Evolutionary conservation across 2,329 filamentous ascomycete genomes (phyloP).

Genomic region (Colletotrichum sidae): DNA sequence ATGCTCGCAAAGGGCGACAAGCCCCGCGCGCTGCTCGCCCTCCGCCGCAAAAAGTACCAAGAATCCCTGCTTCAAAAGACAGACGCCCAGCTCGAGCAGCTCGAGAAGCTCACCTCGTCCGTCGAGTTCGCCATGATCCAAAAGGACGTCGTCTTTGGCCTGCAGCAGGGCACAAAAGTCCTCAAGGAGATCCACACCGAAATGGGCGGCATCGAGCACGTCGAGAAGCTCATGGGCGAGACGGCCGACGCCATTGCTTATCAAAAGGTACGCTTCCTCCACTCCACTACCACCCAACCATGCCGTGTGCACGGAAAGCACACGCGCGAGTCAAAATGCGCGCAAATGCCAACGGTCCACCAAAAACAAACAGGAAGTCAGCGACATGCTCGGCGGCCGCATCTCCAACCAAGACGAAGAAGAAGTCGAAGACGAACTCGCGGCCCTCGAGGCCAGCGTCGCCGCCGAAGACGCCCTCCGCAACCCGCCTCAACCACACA

Average conservation of each 20-base stretch:
- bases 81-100: slow-evolving; percentile 91
- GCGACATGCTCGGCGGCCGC: slow-evolving; percentile 86
- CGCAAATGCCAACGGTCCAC: not conserved
- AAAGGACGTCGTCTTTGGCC: slow-evolving; percentile 92
- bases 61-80: slow-evolving; percentile 89
- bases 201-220: slow-evolving; percentile 93
- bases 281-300: not conserved
- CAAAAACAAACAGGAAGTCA: slow-evolving; percentile 76
- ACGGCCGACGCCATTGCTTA: slow-evolving; percentile 91
- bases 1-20: slow-evolving; percentile 86
- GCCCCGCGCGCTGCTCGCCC: slow-evolving; percentile 82
- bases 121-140: slow-evolving; percentile 98
- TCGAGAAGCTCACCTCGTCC: slow-evolving; percentile 87
- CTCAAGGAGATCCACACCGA: slow-evolving; percentile 92
- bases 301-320: not conserved
- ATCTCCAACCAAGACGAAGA: slow-evolving; percentile 97
- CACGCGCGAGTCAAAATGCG: not conserved
- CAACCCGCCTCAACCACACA: slow-evolving; percentile 28
- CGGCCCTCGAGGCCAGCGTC: slow-evolving; percentile 71
- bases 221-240: slow-evolving; percentile 96
- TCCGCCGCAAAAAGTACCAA: slow-evolving; percentile 97
- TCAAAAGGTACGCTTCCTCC: slow-evolving; percentile 73
- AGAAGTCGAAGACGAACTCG: slow-evolving; percentile 95
- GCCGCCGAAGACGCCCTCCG: slow-evolving; percentile 29
- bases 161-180: slow-evolving; percentile 92